These are phyloP conservation scores for Dentipellis fragilis DNA, from an alignment of 768 basidiomycete species.

Conservation along the genomic window DNA sequence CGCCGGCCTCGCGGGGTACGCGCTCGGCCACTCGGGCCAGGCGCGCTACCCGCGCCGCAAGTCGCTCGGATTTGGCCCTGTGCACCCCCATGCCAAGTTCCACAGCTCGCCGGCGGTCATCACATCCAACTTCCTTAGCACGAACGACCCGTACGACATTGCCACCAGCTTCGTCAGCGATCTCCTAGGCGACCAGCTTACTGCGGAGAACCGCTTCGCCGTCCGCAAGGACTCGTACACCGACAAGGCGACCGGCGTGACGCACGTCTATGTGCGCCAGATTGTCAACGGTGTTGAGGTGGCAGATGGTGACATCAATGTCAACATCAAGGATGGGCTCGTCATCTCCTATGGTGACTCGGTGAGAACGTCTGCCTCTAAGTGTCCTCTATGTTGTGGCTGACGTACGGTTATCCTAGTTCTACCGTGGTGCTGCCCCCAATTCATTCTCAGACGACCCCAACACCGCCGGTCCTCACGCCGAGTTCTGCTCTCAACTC, in stretches of 20 bases:
- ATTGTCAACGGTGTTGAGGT: constrained; percentile 81
- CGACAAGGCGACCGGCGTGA: constrained; percentile 75
- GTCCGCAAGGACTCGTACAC: constrained; percentile 83
- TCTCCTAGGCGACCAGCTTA: constrained; percentile 31
- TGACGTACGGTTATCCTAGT: constrained; percentile 32
- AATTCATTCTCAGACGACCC: constrained; percentile 19
- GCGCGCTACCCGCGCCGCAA: constrained; percentile 44
- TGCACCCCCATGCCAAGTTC: constrained; percentile 64
- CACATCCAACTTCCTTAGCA: constrained; percentile 9
- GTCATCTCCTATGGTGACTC: constrained; percentile 85
- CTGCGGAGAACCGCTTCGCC: constrained; percentile 33
- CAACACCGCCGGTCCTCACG: constrained; percentile 29
- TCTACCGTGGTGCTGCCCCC: constrained; percentile 60
- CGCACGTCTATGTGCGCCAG: constrained; percentile 85
- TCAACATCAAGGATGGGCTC: constrained; percentile 80
- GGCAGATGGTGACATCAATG: constrained; percentile 82
- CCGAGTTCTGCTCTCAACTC: constrained; percentile 42
- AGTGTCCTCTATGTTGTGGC: background rate
- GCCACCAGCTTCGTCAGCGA: constrained; percentile 53
- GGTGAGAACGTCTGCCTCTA: constrained; percentile 29
- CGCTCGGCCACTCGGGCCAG: constrained; percentile 8
- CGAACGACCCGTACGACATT: constrained; percentile 45
- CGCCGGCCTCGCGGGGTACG: constrained; percentile 13
- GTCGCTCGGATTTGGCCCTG: constrained; percentile 84
- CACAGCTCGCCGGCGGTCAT: constrained; percentile 33